A percentile compares a stretch with the other conserved stretches of the same genome.
Conservation (phyloP, 805 yeast genomes). For the Priceomyces haplophilus region DNA sequence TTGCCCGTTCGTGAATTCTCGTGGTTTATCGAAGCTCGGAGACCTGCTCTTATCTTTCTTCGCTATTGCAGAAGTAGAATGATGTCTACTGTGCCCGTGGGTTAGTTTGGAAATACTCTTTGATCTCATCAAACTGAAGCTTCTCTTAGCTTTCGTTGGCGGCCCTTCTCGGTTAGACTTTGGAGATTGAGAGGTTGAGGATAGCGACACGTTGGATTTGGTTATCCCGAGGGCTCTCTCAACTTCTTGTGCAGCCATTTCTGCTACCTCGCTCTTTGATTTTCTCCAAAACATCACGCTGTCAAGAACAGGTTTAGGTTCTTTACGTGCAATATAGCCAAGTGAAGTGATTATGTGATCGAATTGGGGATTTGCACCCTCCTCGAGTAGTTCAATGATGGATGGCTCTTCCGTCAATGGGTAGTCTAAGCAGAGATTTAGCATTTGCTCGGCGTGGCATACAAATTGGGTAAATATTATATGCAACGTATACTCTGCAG, state of each 20-base stretch:
- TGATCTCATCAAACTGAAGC: constrained; percentile 39
- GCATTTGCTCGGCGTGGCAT: constrained; percentile 84
- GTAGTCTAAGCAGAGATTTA: constrained; percentile 65
- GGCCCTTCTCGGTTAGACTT: constrained; percentile 13
- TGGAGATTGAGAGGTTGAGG: constrained; percentile 9
- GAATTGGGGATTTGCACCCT: constrained; percentile 81
- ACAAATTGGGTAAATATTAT: constrained; percentile 94
- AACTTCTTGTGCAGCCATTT: constrained; percentile 41
- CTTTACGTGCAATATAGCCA: constrained; percentile 85
- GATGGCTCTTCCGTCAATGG: constrained; percentile 75
- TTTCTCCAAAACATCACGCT: constrained; percentile 98
- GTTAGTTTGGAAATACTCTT: constrained; percentile 36
- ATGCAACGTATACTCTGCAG: constrained; percentile 90
- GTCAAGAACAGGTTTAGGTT: constrained; percentile 94
- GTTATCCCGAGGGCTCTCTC: constrained; percentile 23
- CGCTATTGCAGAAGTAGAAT: constrained; percentile 38
- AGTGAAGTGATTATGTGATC: constrained; percentile 82
- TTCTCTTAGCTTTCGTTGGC: constrained; percentile 30
- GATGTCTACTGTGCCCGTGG: constrained; percentile 44
- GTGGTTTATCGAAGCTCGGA: constrained; percentile 9
- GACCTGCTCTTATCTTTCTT: constrained; percentile 16
- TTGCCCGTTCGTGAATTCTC: constrained; percentile 14
- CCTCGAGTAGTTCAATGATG: constrained; percentile 71
- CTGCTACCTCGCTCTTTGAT: constrained; percentile 82
- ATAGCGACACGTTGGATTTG: not conserved